These are phyloP conservation scores for Brassica balearica DNA, from an alignment of 441 rosid species.

Conservation along the genomic window DNA sequence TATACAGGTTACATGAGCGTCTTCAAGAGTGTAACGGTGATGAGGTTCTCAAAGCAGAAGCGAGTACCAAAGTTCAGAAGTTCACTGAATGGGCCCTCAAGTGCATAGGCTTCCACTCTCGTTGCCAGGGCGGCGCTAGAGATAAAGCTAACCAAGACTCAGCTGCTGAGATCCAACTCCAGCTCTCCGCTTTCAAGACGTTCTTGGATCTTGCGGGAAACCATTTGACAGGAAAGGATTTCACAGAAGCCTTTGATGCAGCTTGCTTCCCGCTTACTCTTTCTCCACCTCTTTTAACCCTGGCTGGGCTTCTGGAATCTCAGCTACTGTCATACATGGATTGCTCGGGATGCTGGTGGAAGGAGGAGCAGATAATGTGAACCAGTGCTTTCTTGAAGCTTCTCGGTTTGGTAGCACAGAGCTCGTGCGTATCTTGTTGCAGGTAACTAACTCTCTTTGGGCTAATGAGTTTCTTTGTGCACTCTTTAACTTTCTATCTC, in stretches of 20 bases:
- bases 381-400: slow-evolving; percentile 96
- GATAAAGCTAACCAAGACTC: slow-evolving; percentile 69
- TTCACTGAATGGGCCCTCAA: slow-evolving; percentile 94
- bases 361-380: slow-evolving; percentile 92
- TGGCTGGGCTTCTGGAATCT: slow-evolving; percentile 96
- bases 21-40: slow-evolving; percentile 91
- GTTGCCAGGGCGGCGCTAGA: slow-evolving; percentile 65
- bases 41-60: slow-evolving; percentile 88
- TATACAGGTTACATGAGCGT: slow-evolving; percentile 85
- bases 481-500: slow-evolving; percentile 23
- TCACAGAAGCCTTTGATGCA: slow-evolving; percentile 95
- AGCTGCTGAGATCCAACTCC: slow-evolving; percentile 87
- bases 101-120: slow-evolving; percentile 89
- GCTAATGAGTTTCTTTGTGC: not conserved
- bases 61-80: slow-evolving; percentile 90
- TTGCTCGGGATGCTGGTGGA: slow-evolving; percentile 87
- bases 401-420: slow-evolving; percentile 96
- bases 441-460: slow-evolving; percentile 54
- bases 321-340: slow-evolving; percentile 85
- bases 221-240: slow-evolving; percentile 90
- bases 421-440: slow-evolving; percentile 87
- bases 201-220: slow-evolving; percentile 87
- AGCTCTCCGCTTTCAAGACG: slow-evolving; percentile 82
- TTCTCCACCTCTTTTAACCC: slow-evolving; percentile 87
- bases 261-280: slow-evolving; percentile 95